phyloP scores from a whole-genome alignment of 2,329 filamentous ascomycete genomes.

The Pestalotiopsis sp. region DNA sequence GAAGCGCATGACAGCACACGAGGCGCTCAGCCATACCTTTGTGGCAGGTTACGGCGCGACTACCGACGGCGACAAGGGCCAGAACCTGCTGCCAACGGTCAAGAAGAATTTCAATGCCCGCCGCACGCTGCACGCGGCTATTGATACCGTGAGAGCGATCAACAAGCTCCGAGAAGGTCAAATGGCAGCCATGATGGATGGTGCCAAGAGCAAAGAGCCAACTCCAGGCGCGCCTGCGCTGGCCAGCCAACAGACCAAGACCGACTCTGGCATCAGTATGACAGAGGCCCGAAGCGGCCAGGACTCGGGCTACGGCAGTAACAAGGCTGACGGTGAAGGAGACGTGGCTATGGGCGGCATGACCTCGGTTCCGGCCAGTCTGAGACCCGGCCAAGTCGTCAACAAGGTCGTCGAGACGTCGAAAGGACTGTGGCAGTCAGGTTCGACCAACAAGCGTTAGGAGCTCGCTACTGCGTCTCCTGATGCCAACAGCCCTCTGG shows the following conservation, averaged over 20 bases:
- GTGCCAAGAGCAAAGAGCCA: conserved; percentile 53
- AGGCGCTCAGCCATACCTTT: conserved; percentile 67
- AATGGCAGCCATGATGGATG: conserved; percentile 57
- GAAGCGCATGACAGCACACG: conserved; percentile 88
- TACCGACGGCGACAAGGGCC: conserved; percentile 49
- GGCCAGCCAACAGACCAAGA: conserved; percentile 32
- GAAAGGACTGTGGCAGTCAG: conserved; percentile 60
- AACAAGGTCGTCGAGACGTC: conserved; percentile 64
- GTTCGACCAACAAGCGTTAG: conserved; percentile 27
- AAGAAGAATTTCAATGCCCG: conserved; percentile 76
- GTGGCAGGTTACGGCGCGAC: conserved; percentile 52
- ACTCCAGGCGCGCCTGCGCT: conserved; percentile 35
- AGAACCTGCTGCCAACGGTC: conserved; percentile 66
- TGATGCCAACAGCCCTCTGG: neutral
- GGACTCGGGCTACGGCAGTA: conserved; percentile 48
- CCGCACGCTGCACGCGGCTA: conserved; percentile 67
- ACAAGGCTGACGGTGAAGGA: conserved; percentile 21
- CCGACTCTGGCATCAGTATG: conserved; percentile 46
- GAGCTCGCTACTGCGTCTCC: neutral
- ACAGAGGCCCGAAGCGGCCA: conserved; percentile 29
- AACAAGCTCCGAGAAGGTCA: conserved; percentile 69
- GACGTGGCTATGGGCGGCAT: conserved; percentile 51
- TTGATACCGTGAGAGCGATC: conserved; percentile 70
- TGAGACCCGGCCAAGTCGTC: conserved; percentile 54
- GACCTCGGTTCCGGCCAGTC: conserved; percentile 44